Evolutionary conservation across 805 yeast species (phyloP).

Genomic region (Candida vartiovaarae): DNA sequence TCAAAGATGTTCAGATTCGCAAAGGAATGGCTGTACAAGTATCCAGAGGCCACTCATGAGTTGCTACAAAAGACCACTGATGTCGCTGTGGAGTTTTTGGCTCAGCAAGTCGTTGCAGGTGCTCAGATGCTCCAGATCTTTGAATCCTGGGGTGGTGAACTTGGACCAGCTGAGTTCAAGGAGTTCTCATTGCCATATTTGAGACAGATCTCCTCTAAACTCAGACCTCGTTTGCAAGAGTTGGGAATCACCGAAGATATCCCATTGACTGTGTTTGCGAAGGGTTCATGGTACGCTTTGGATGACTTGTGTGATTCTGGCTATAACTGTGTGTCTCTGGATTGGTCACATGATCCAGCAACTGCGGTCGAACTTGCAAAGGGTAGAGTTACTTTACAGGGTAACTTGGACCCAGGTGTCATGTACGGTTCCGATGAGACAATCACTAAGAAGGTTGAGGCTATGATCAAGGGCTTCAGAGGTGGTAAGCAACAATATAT

Average conservation of each 20-base stretch:
- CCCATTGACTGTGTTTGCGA: constrained; percentile 88
- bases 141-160: constrained; percentile 97
- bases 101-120: constrained; percentile 93
- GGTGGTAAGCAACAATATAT: constrained; percentile 90
- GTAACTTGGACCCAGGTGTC: constrained; percentile 92
- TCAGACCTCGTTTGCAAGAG: constrained; percentile 65
- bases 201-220: constrained; percentile 59
- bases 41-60: constrained; percentile 63
- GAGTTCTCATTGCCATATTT: constrained; percentile 88
- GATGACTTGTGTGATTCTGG: constrained; percentile 77
- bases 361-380: constrained; percentile 72
- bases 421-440: constrained; percentile 85
- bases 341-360: constrained; percentile 82
- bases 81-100: constrained; percentile 85
- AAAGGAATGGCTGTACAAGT: constrained; percentile 84
- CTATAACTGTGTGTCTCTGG: constrained; percentile 84
- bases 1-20: constrained; percentile 86
- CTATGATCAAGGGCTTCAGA: constrained; percentile 88
- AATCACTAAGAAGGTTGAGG: constrained; percentile 73
- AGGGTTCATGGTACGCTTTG: constrained; percentile 96
- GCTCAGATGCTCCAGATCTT: constrained; percentile 97
- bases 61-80: constrained; percentile 75
- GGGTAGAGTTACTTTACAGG: constrained; percentile 83
- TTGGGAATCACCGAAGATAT: constrained; percentile 63
- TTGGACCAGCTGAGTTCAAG: constrained; percentile 82